Evolutionary conservation across 2,329 filamentous ascomycete genomes (phyloP).

Genomic region (Drechslerella coelobrocha): DNA sequence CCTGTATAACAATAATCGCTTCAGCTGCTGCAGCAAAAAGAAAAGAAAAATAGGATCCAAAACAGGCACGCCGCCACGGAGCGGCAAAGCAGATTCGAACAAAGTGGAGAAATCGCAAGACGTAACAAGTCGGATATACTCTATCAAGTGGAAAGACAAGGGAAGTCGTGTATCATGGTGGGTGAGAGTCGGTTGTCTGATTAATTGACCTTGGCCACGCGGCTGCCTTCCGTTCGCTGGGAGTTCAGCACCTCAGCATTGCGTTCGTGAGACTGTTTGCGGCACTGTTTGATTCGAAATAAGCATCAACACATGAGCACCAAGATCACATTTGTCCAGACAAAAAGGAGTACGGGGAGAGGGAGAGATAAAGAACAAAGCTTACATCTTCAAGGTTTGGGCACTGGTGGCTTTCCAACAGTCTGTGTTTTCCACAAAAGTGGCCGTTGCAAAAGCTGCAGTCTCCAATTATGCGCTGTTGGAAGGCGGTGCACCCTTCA

Average conservation of each 20-base stretch:
- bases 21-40: neutral
- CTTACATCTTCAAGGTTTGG: constrained; percentile 84
- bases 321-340: neutral
- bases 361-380: constrained; percentile 54
- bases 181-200: constrained; percentile 32
- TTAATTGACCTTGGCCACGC: constrained; percentile 88
- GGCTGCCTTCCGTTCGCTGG: constrained; percentile 75
- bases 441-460: constrained; percentile 93
- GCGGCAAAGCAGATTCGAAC: neutral
- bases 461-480: constrained; percentile 93
- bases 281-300: constrained; percentile 68
- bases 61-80: neutral
- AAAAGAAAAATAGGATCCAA: neutral
- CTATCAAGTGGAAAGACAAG: neutral
- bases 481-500: constrained; percentile 85
- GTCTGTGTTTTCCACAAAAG: constrained; percentile 92
- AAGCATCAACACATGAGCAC: constrained; percentile 49
- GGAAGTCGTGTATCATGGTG: neutral
- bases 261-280: constrained; percentile 93
- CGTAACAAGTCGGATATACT: neutral
- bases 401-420: constrained; percentile 94
- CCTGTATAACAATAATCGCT: constrained; percentile 5
- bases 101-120: neutral
- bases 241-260: constrained; percentile 91
- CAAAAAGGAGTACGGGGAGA: constrained; percentile 18